Evolutionary conservation across 1,284 basidiomycete genomes (phyloP).

Genomic region (Marasmius fiardii): DNA sequence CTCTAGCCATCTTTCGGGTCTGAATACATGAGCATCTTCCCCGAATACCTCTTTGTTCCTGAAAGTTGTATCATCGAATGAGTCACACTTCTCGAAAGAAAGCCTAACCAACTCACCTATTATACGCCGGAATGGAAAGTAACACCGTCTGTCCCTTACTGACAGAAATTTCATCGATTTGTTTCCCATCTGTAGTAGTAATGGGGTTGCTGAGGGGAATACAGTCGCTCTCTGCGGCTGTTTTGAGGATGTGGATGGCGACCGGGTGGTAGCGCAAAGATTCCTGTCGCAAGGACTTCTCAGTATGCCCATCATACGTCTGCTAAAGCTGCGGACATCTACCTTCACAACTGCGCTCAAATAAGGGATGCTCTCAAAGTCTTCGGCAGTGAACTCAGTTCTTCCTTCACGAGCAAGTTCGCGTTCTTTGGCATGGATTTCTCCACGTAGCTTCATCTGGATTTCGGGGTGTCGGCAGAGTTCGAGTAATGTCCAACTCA

Average conservation of each 20-base stretch:
- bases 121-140: conserved; percentile 25
- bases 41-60: conserved; percentile 28
- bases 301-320: not conserved
- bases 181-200: conserved; percentile 25
- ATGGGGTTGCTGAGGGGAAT: conserved; percentile 36
- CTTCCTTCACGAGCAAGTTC: not conserved
- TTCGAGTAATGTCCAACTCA: conserved; percentile 1
- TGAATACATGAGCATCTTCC: conserved; percentile 26
- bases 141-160: conserved; percentile 32
- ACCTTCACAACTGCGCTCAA: conserved; percentile 21
- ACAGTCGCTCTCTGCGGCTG: conserved; percentile 31
- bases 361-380: conserved; percentile 24
- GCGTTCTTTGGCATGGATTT: not conserved
- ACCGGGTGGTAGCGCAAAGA: conserved; percentile 34
- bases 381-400: conserved; percentile 15
- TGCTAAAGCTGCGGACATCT: not conserved
- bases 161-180: conserved; percentile 32
- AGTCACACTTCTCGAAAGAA: not conserved
- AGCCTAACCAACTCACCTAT: conserved; percentile 21
- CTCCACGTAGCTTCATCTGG: not conserved
- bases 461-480: conserved; percentile 1
- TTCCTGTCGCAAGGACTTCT: conserved; percentile 24
- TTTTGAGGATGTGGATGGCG: conserved; percentile 23
- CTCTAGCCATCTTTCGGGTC: conserved; percentile 26
- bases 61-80: conserved; percentile 8